Conservation (phyloP, 2,329 filamentous ascomycete species). For the Hansfordia pulvinata region DNA sequence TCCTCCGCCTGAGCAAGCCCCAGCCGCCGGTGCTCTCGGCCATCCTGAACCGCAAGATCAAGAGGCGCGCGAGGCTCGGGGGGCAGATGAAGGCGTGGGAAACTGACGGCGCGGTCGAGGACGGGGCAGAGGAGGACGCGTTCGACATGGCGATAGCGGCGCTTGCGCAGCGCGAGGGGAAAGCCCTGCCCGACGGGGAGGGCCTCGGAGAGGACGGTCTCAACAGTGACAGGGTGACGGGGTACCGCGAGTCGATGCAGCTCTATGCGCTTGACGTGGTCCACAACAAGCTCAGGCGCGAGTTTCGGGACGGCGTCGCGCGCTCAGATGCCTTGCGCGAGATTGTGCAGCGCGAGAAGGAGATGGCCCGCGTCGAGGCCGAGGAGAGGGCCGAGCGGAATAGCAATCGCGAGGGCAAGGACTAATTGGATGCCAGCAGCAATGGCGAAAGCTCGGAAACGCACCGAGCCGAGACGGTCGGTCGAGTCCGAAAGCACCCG, state of each 20-base stretch:
- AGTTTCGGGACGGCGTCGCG: slow-evolving; percentile 12
- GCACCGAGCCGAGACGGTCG: too few species aligned
- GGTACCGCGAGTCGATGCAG: neutral
- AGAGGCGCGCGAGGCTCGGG: slow-evolving; percentile 24
- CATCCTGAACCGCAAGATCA: slow-evolving; percentile 38
- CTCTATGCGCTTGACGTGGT: too few species aligned
- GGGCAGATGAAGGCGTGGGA: slow-evolving; percentile 12
- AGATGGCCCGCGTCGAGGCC: slow-evolving; percentile 4
- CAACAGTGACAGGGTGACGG: slow-evolving; percentile 2
- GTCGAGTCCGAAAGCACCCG: too few species aligned
- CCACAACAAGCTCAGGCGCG: slow-evolving; percentile 6
- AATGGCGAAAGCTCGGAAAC: too few species aligned
- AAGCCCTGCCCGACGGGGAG: too few species aligned
- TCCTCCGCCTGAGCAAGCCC: slow-evolving; percentile 53
- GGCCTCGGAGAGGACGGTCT: slow-evolving; percentile 9
- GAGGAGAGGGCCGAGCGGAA: slow-evolving; percentile 3
- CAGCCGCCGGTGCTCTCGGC: slow-evolving; percentile 46
- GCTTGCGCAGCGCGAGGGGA: neutral
- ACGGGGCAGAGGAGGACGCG: slow-evolving; percentile 32
- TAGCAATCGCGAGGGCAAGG: slow-evolving; percentile 3
- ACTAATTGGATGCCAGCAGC: slow-evolving; percentile 11
- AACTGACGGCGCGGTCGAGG: slow-evolving; percentile 20
- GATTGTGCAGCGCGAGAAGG: slow-evolving; percentile 7
- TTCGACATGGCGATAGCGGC: too few species aligned
- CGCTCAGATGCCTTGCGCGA: slow-evolving; percentile 15